A percentile compares a stretch with the other conserved stretches of the same genome.
Conservation (phyloP, 2,329 filamentous ascomycete genomes). For the Emergomyces orientalis region DNA sequence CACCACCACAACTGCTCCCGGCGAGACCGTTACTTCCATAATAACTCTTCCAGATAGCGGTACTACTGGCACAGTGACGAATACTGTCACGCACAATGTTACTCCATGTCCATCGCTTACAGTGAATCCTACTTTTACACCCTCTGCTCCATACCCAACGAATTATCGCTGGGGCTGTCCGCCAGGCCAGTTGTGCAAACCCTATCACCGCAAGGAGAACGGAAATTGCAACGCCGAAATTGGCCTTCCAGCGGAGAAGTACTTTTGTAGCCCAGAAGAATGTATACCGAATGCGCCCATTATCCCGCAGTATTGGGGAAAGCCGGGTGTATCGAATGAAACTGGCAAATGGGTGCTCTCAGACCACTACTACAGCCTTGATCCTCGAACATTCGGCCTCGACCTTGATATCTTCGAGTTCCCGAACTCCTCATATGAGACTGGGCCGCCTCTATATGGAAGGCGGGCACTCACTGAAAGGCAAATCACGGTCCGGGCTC, state of each 20-base stretch:
- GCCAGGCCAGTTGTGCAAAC: conserved; percentile 36
- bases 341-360: conserved; percentile 43
- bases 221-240: conserved; percentile 33
- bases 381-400: conserved; percentile 53
- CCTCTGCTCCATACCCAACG: conserved; percentile 18
- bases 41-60: conserved; percentile 14
- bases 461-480: conserved; percentile 24
- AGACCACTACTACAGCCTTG: conserved; percentile 55
- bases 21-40: conserved; percentile 15
- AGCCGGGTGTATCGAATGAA: conserved; percentile 18
- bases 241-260: conserved; percentile 32
- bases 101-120: conserved; percentile 25
- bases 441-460: too few species aligned
- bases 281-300: conserved; percentile 30
- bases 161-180: conserved; percentile 35
- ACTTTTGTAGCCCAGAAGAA: conserved; percentile 32
- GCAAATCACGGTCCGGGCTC: conserved; percentile 27
- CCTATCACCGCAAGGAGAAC: conserved; percentile 24
- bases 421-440: conserved; percentile 11
- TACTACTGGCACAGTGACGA: conserved; percentile 12
- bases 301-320: conserved; percentile 22
- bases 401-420: conserved; percentile 53
- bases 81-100: conserved; percentile 13
- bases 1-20: conserved; percentile 16
- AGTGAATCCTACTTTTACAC: conserved; percentile 26